Conservation (phyloP, 2,329 filamentous ascomycete species). For the Botrytis elliptica region DNA sequence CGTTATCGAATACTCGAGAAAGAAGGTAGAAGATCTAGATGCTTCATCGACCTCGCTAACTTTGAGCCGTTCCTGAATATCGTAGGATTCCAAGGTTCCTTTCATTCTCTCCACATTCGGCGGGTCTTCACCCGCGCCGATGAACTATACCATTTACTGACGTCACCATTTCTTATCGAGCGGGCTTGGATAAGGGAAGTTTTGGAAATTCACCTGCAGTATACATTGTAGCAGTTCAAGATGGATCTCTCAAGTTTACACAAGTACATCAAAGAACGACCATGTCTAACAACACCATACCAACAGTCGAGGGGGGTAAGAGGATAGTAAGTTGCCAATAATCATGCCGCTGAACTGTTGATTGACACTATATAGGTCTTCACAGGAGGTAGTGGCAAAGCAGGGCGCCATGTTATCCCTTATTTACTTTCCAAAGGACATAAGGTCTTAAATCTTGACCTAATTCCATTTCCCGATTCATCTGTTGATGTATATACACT, state of each 20-base stretch:
- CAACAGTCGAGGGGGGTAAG: neutral
- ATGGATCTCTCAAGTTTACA: neutral
- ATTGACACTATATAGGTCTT: constrained; percentile 34
- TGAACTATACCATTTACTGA: neutral
- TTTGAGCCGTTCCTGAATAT: neutral
- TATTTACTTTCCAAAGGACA: constrained; percentile 40
- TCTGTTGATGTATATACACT: constrained; percentile 37
- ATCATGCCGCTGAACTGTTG: neutral
- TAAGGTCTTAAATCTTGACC: constrained; percentile 41
- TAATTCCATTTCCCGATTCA: constrained; percentile 37
- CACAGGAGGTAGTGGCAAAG: constrained; percentile 42
- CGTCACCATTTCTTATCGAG: neutral
- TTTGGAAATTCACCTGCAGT: neutral
- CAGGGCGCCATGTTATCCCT: constrained; percentile 41
- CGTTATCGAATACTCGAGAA: neutral
- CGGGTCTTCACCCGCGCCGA: neutral
- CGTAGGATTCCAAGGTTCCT: neutral
- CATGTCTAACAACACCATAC: neutral
- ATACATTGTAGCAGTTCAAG: neutral
- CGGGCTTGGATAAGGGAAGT: neutral
- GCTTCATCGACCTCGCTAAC: neutral
- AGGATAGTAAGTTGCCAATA: neutral
- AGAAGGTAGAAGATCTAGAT: neutral
- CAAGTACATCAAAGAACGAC: neutral
- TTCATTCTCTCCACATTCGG: neutral